These are phyloP conservation scores for Aspergillus avenaceus DNA, from an alignment of 495 filamentous ascomycete genomes.

Conservation along the genomic window DNA sequence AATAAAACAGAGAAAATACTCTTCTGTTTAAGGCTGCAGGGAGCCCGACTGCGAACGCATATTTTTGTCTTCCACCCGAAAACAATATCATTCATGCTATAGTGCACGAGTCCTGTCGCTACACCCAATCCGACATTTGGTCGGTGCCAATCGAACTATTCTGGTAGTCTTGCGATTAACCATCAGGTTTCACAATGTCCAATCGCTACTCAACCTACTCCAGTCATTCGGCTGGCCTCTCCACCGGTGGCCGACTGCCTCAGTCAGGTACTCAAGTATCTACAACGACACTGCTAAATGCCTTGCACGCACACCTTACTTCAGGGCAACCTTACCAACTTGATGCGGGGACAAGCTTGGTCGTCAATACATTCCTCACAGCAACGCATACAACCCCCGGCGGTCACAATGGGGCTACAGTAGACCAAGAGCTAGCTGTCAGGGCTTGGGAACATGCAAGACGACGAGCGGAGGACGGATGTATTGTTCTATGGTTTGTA, in stretches of 20 bases:
- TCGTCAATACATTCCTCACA: conserved; percentile 93
- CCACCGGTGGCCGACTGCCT: conserved; percentile 50
- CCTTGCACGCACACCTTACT: conserved; percentile 85
- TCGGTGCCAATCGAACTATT: not conserved
- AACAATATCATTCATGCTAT: not conserved
- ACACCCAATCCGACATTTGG: not conserved
- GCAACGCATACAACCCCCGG: conserved; percentile 62
- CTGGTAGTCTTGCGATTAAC: not conserved
- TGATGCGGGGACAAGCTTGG: conserved; percentile 87
- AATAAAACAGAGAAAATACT: not conserved
- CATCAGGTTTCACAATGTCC: conserved; percentile 50
- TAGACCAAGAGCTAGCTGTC: conserved; percentile 73
- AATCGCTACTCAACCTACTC: conserved; percentile 87
- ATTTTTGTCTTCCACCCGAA: not conserved
- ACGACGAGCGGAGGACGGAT: conserved; percentile 91
- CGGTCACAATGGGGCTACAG: conserved; percentile 66
- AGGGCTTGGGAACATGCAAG: conserved; percentile 97
- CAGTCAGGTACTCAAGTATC: conserved; percentile 78
- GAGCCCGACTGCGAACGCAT: not conserved
- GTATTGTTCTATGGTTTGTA: conserved; percentile 79
- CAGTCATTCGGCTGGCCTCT: conserved; percentile 57
- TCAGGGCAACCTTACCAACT: conserved; percentile 74
- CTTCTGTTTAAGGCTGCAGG: not conserved
- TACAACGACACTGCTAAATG: conserved; percentile 86
- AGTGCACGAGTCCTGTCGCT: not conserved